These are phyloP conservation scores for Psilocybe cubensis DNA, from an alignment of 768 basidiomycete species.

Conservation along the genomic window DNA sequence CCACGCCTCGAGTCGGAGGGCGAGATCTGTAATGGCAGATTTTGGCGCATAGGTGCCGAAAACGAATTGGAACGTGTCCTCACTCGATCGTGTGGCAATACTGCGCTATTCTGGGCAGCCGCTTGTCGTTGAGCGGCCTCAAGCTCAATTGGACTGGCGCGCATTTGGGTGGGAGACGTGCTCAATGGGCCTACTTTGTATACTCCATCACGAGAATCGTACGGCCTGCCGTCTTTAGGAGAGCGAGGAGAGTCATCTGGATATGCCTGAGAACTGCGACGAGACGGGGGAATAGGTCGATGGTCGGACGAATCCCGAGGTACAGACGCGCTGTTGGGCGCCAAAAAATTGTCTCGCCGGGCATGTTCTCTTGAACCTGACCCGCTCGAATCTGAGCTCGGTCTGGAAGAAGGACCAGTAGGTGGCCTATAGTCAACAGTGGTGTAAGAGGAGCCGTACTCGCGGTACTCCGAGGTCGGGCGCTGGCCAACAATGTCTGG, in stretches of 20 bases:
- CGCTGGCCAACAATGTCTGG: slow-evolving; percentile 16
- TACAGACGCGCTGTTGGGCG: neutral
- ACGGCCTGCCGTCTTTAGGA: slow-evolving; percentile 11
- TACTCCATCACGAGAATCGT: neutral
- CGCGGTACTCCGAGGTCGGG: slow-evolving; percentile 16
- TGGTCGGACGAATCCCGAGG: slow-evolving; percentile 11
- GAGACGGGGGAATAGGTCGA: slow-evolving; percentile 10
- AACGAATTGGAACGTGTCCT: slow-evolving; percentile 24
- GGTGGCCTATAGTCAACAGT: slow-evolving; percentile 13
- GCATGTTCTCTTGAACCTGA: slow-evolving; percentile 7
- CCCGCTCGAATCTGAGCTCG: slow-evolving; percentile 1
- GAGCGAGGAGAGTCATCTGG: slow-evolving; percentile 7
- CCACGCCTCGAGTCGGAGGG: slow-evolving; percentile 12
- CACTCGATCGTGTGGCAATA: slow-evolving; percentile 6
- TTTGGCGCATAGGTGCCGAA: slow-evolving; percentile 13
- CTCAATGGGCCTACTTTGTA: slow-evolving; percentile 19
- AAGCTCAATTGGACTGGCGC: slow-evolving; percentile 16
- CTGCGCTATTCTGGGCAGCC: neutral
- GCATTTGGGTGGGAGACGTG: slow-evolving; percentile 22
- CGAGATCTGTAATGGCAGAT: slow-evolving; percentile 2
- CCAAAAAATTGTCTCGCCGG: slow-evolving; percentile 1
- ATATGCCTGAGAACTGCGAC: slow-evolving; percentile 16
- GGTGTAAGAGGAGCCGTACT: slow-evolving; percentile 10
- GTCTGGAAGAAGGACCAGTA: neutral
- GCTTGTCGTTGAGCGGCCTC: neutral